Percentiles rank a stretch among this genome's conserved stretches.
These are phyloP conservation scores for Phytophthora sp. DNA, from an alignment of 352 stramenopile genomes.

Conservation along the genomic window DNA sequence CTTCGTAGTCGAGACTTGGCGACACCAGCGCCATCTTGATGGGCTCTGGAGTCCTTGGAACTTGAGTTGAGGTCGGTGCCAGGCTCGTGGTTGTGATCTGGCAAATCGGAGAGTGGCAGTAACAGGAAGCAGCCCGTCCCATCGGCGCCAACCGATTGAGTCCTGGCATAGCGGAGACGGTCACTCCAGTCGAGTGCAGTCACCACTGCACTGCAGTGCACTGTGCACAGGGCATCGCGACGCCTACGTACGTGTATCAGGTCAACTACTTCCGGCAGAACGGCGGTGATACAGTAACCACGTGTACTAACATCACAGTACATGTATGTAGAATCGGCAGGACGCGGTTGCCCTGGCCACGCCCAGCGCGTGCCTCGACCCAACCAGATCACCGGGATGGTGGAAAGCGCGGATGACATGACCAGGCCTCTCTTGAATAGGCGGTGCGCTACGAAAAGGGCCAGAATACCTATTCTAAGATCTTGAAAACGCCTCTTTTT, in stretches of 20 bases:
- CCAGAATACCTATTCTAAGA: too few species aligned
- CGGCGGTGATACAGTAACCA: not conserved
- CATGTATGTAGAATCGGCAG: too few species aligned
- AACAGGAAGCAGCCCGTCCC: not conserved
- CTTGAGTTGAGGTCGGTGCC: not conserved
- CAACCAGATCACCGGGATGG: slow-evolving; percentile 29
- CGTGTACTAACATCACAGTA: not conserved
- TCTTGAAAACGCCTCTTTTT: too few species aligned
- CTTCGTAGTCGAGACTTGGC: slow-evolving; percentile 26
- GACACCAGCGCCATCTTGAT: slow-evolving; percentile 22
- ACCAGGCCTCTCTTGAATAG: too few species aligned
- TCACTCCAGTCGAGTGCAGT: slow-evolving; percentile 25
- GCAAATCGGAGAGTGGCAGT: slow-evolving; percentile 24
- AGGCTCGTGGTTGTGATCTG: slow-evolving; percentile 13
- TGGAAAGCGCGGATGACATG: slow-evolving; percentile 17
- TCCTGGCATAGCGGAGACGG: slow-evolving; percentile 8
- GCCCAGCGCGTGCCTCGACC: slow-evolving; percentile 21
- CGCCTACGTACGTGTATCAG: not conserved
- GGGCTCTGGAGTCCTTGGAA: slow-evolving; percentile 6
- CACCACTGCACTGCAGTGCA: too few species aligned
- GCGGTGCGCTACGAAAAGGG: too few species aligned
- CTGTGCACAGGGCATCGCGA: not conserved
- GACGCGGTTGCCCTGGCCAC: not conserved
- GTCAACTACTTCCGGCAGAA: not conserved
- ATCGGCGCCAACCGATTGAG: slow-evolving; percentile 22